Base-by-base conservation (phyloP, 106 monocot species). In the Apostasia ramifera region DNA sequence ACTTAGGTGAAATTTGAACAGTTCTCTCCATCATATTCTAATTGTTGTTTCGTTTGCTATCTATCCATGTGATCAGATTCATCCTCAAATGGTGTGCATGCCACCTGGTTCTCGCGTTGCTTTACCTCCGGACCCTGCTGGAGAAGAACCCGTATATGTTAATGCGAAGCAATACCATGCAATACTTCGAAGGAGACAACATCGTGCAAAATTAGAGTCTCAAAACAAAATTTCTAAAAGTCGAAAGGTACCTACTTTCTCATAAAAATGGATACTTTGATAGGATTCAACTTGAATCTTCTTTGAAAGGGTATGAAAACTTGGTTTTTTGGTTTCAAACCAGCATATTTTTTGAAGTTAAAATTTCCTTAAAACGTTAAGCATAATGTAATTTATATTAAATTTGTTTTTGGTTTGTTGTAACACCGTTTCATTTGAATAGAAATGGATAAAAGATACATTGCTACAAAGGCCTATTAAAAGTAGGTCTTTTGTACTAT, bases 161-260 rank as follows among this genome's bases (percentile, higher is more conserved):
- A 92, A 91, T 52, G 87, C 87, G 2, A 91, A 91, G 70, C 91
- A 91, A 58, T 87, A 84, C 60, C 79, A 71, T 76, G 85, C 82
- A 9, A 92, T 92, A 7, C 82, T 92, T 6, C 59, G 87, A 38
- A 82, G 91, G 50, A 82, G 91, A 68, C 79, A 92, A 64, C 69
- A 77, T 12, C 87, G 91, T 54, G 85, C 87, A 51, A 92, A 92
- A 50, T 59, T 75, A 48, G 91, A 92, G 81, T 81, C 84, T 73
- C 73, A 84, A 74, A 82, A 85, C 55, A 92, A 85, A 76, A 64
- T 92, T 8, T 65, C 77, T 39, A 88, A 82, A 81, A 66, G 2
- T n/a, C 67, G 88, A 58, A 92, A 92, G 91, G 91, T 92, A 61
- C 11, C 11, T 15, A 49, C 1, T 45, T 41, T 39, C 4, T 10